Percentiles rank a stretch among this genome's conserved stretches.
phyloP scores from a whole-genome alignment of 768 basidiomycete species.

The Solioccasus polychromus region DNA sequence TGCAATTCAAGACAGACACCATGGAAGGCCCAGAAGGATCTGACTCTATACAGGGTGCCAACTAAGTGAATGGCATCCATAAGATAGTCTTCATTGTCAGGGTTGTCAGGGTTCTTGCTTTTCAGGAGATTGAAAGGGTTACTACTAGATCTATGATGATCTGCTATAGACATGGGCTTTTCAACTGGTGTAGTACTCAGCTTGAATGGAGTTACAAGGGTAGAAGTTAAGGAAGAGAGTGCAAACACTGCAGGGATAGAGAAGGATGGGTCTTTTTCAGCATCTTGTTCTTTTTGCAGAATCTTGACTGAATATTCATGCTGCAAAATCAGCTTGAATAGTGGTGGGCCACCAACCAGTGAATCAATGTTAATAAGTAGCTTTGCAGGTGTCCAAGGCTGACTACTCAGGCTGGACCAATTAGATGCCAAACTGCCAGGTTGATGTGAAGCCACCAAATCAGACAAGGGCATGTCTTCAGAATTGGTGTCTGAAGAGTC shows the following conservation, averaged over 20 bases:
- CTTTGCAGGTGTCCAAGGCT: slow-evolving; percentile 35
- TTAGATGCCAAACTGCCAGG: slow-evolving; percentile 59
- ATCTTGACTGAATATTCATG: slow-evolving; percentile 29
- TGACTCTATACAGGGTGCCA: slow-evolving; percentile 22
- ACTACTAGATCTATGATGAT: slow-evolving; percentile 16
- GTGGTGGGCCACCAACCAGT: slow-evolving; percentile 35
- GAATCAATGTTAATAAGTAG: slow-evolving; percentile 42
- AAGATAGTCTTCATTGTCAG: slow-evolving; percentile 30
- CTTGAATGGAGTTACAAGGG: slow-evolving; percentile 18
- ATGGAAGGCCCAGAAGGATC: slow-evolving; percentile 12
- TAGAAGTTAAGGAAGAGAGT: slow-evolving; percentile 16
- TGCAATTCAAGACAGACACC: slow-evolving; percentile 14
- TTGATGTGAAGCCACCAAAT: slow-evolving; percentile 56
- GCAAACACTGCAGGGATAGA: slow-evolving; percentile 27
- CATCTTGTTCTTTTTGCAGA: slow-evolving; percentile 16
- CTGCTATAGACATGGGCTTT: slow-evolving; percentile 2
- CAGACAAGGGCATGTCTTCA: slow-evolving; percentile 63
- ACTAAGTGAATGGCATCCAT: slow-evolving; percentile 31
- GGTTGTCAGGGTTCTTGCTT: slow-evolving; percentile 9
- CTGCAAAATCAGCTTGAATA: slow-evolving; percentile 29
- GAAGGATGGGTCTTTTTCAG: slow-evolving; percentile 28
- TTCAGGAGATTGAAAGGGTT: slow-evolving; percentile 7
- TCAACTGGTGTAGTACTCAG: not conserved
- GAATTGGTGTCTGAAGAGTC: slow-evolving; percentile 43
- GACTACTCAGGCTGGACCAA: slow-evolving; percentile 18